These are phyloP conservation scores for Penicillium diatomitis DNA, from an alignment of 495 filamentous ascomycete genomes.

Conservation along the genomic window DNA sequence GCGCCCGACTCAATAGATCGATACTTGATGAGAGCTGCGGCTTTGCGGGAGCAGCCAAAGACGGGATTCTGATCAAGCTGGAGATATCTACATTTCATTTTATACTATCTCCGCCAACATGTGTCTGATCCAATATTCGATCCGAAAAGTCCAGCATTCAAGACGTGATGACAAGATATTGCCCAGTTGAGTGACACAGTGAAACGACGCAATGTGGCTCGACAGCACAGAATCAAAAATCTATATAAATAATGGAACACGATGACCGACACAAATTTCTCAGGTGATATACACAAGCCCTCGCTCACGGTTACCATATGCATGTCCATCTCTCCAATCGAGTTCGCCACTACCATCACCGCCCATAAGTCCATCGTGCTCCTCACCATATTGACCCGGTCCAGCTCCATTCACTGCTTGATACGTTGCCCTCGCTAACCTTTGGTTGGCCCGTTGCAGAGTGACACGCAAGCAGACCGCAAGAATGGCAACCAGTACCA, in stretches of 20 bases:
- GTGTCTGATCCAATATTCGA: no score
- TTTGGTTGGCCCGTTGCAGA: conserved; percentile 34
- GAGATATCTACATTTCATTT: no score
- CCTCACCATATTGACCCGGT: conserved; percentile 15
- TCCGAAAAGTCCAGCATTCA: no score
- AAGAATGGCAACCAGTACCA: conserved; percentile 40
- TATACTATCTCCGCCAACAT: no score
- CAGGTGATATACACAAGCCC: conserved; percentile 27
- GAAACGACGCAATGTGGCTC: no score
- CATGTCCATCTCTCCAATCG: conserved; percentile 10
- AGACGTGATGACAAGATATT: background rate
- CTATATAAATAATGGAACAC: background rate
- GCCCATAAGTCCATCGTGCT: conserved; percentile 33
- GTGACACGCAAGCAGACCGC: conserved; percentile 39
- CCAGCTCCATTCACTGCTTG: conserved; percentile 11
- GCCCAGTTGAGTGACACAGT: background rate
- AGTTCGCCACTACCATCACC: conserved; percentile 1
- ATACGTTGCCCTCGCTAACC: conserved; percentile 9
- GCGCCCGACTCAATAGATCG: no score
- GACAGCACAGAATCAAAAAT: background rate
- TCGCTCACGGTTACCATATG: conserved; percentile 14
- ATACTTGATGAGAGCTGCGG: no score
- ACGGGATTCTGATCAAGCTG: no score
- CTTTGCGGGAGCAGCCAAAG: no score
- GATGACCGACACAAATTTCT: background rate